A percentile compares a stretch with the other conserved stretches of the same genome.
These are phyloP conservation scores for Naganishia sp. DNA, from an alignment of 1,284 basidiomycete genomes.

Conservation along the genomic window DNA sequence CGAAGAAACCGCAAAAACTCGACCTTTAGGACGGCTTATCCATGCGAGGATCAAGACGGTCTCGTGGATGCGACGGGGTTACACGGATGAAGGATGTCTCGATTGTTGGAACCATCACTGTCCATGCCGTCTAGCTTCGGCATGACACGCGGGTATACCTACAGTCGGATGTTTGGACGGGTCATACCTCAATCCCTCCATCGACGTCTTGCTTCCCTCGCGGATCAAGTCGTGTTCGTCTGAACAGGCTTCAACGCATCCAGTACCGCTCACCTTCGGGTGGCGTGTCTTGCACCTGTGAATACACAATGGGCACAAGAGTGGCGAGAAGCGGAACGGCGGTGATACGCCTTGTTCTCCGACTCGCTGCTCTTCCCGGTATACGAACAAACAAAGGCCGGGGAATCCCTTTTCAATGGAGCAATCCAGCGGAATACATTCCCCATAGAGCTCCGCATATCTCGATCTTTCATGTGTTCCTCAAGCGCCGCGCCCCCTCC, in stretches of 20 bases:
- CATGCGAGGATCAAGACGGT: not conserved
- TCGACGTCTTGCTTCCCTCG: slow-evolving; percentile 9
- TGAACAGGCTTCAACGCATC: slow-evolving; percentile 4
- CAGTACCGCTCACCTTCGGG: not conserved
- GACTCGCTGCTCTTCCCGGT: slow-evolving; percentile 13
- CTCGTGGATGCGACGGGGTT: not conserved
- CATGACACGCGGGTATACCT: not conserved
- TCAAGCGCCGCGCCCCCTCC: slow-evolving; percentile 2
- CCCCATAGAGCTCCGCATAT: slow-evolving; percentile 30
- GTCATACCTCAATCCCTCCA: not conserved
- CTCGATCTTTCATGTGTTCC: slow-evolving; percentile 15
- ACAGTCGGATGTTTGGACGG: slow-evolving; percentile 20
- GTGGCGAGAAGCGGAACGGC: not conserved
- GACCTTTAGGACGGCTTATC: not conserved
- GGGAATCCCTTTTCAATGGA: slow-evolving; percentile 17
- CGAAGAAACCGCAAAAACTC: not conserved
- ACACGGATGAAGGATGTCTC: slow-evolving; percentile 20
- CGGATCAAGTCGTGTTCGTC: slow-evolving; percentile 13
- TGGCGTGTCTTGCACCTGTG: slow-evolving; percentile 2
- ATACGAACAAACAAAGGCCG: slow-evolving; percentile 26
- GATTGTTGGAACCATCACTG: not conserved
- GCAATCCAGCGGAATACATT: slow-evolving; percentile 1
- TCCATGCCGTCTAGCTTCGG: not conserved
- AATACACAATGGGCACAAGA: slow-evolving; percentile 21
- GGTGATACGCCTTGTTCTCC: not conserved